Conservation (phyloP, 768 basidiomycete species). For the Coprinellus micaceus region DNA sequence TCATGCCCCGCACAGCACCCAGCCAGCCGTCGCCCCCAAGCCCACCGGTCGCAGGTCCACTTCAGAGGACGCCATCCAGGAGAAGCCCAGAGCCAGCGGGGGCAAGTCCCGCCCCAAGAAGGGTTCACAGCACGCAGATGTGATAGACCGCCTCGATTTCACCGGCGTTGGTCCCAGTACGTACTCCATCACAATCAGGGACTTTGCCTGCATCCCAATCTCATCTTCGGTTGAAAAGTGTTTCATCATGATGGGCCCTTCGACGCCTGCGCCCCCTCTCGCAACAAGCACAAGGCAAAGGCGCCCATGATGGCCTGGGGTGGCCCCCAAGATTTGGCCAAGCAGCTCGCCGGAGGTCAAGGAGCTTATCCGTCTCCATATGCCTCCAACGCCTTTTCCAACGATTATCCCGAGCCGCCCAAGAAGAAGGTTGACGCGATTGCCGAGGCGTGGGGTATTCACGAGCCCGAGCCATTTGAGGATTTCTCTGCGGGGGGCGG, state of each 20-base stretch:
- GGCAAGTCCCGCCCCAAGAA: constrained; percentile 57
- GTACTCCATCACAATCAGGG: constrained; percentile 23
- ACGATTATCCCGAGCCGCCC: constrained; percentile 54
- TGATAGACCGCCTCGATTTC: constrained; percentile 85
- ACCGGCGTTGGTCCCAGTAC: constrained; percentile 80
- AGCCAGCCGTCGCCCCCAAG: constrained; percentile 17
- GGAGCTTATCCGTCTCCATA: constrained; percentile 53
- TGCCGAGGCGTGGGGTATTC: constrained; percentile 90
- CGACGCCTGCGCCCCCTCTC: constrained; percentile 87
- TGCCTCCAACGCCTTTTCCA: constrained; percentile 44
- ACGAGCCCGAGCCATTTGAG: constrained; percentile 88
- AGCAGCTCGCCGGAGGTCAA: constrained; percentile 30
- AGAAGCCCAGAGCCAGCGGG: constrained; percentile 35
- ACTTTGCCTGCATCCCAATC: constrained; percentile 12
- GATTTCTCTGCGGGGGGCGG: constrained; percentile 86
- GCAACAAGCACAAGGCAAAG: constrained; percentile 73
- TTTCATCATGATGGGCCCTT: constrained; percentile 93
- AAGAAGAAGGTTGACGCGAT: constrained; percentile 89
- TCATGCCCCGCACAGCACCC: constrained; percentile 15
- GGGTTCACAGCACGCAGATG: constrained; percentile 79
- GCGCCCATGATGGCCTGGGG: constrained; percentile 88
- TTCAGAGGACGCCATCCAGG: constrained; percentile 42
- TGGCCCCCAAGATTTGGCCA: constrained; percentile 38
- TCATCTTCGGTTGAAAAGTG: constrained; percentile 44
- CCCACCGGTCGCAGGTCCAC: constrained; percentile 39